phyloP scores from a whole-genome alignment of 2,329 filamentous ascomycete genomes.

The Fusarium sp. region DNA sequence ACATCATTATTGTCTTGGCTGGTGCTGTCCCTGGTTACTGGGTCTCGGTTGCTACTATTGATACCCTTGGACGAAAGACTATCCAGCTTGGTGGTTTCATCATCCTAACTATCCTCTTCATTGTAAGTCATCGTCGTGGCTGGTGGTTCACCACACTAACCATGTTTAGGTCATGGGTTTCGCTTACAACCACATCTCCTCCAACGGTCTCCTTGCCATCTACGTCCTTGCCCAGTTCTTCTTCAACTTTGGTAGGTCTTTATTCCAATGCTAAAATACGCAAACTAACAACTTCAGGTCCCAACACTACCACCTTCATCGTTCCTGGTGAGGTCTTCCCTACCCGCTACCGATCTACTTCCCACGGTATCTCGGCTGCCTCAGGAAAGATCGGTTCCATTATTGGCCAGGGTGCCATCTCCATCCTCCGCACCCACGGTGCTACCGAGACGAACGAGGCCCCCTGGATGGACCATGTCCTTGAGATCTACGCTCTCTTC shows the following conservation, averaged over 20 bases:
- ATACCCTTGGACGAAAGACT: slow-evolving; percentile 79
- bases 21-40: slow-evolving; percentile 85
- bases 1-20: slow-evolving; percentile 80
- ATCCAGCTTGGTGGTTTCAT: slow-evolving; percentile 75
- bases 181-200: slow-evolving; percentile 63
- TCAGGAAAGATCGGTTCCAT: slow-evolving; percentile 66
- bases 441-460: slow-evolving; percentile 49
- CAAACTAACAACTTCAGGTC: slow-evolving; percentile 44
- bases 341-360: slow-evolving; percentile 65
- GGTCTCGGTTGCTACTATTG: slow-evolving; percentile 78
- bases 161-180: slow-evolving; percentile 63
- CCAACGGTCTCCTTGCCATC: slow-evolving; percentile 63
- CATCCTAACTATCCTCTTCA: slow-evolving; percentile 68
- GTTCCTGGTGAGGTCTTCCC: slow-evolving; percentile 67
- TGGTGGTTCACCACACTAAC: background rate
- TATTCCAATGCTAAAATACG: too few species aligned
- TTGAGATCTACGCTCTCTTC: slow-evolving; percentile 79
- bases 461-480: slow-evolving; percentile 81
- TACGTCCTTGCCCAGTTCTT: slow-evolving; percentile 68
- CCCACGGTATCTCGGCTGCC: slow-evolving; percentile 66
- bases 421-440: slow-evolving; percentile 60
- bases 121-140: slow-evolving; percentile 39
- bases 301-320: slow-evolving; percentile 67
- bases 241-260: slow-evolving; percentile 61
- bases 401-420: slow-evolving; percentile 66